These are phyloP conservation scores for Periglandula ipomoeae DNA, from an alignment of 2,329 filamentous ascomycete species.

Conservation along the genomic window DNA sequence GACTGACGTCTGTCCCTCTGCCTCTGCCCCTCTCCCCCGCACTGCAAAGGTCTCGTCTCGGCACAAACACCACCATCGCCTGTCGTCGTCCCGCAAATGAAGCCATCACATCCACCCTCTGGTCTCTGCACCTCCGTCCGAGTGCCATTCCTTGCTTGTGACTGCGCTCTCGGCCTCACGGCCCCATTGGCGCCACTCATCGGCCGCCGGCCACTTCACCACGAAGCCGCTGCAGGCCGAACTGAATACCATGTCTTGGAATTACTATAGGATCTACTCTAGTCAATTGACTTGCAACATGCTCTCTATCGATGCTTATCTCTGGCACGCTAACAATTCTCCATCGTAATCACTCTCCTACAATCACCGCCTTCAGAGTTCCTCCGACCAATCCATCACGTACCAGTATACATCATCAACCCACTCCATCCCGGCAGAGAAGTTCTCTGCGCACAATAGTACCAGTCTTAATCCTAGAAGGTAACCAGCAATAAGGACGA, in stretches of 20 bases:
- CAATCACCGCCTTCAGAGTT: background rate
- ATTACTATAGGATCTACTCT: background rate
- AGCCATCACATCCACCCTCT: background rate
- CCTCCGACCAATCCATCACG: background rate
- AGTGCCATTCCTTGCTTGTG: background rate
- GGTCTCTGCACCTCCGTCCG: background rate
- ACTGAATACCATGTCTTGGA: background rate
- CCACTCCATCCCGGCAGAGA: conserved; percentile 7
- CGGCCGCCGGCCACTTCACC: background rate
- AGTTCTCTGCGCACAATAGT: conserved; percentile 12
- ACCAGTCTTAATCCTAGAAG: conserved; percentile 19
- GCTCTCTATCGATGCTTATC: background rate
- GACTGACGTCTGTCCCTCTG: too few relatives aligned
- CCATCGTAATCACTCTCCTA: too few relatives aligned
- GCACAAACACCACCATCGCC: too few relatives aligned
- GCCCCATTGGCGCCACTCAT: background rate
- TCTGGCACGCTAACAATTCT: background rate
- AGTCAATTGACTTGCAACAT: background rate
- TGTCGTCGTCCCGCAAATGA: too few relatives aligned
- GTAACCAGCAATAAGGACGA: conserved; percentile 15
- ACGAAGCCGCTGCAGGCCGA: too few relatives aligned
- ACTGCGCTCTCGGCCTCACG: background rate
- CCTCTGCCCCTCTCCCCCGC: too few relatives aligned
- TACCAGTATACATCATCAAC: conserved; percentile 3
- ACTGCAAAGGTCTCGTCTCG: too few relatives aligned